Evolutionary conservation across 805 yeast species (phyloP), one percentile per base, ranked within the genome.

Genomic region (Kregervanrija delftensis): DNA sequence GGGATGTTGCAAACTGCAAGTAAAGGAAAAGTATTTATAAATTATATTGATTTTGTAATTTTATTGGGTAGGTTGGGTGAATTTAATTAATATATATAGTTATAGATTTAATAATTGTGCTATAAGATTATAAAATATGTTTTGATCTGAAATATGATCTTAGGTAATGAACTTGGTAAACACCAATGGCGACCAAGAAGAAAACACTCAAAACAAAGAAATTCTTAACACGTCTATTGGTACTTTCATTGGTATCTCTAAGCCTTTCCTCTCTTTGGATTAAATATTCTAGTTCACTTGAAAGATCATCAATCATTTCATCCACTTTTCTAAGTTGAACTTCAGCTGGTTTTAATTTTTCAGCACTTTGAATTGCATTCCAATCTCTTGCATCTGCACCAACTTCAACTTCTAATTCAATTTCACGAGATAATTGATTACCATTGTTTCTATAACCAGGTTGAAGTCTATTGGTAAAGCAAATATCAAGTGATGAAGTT

Each of bases 351-450:
- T 85, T 86, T 64, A 93, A 80, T 63, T 88, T 87, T 66, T 93
- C 98, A 38, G 85, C 77, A 39, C 96, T 90, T 71, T 90, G 96
- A 50, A 90, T 72, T 17, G 89, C 87, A 61, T 89, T 88, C 97
- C 98, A 93, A 69, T 93, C 98, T 66, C 98, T 83, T 36, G 98
- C 99, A 57, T 89, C 86, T 42, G 97, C 86, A 37, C 99, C 99
- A 50, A 89, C 81, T 65, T 93, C 98, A 48, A 93, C 83, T 52
- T 90, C 97, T 58, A 93, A 71, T 59, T 89, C 96, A 55, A 93
- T 71, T 43, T 83, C 83, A 65, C 98, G 82, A 48, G 68, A 63
- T 53, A 75, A 57, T 40, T 52, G 50, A 35, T 40, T 35, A 3
- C 55, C 56, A 30, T 71, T 61, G 28, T 74, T 74, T 44, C 66